Base-by-base conservation (phyloP, 768 basidiomycete species). In the Suillus subaureus region DNA sequence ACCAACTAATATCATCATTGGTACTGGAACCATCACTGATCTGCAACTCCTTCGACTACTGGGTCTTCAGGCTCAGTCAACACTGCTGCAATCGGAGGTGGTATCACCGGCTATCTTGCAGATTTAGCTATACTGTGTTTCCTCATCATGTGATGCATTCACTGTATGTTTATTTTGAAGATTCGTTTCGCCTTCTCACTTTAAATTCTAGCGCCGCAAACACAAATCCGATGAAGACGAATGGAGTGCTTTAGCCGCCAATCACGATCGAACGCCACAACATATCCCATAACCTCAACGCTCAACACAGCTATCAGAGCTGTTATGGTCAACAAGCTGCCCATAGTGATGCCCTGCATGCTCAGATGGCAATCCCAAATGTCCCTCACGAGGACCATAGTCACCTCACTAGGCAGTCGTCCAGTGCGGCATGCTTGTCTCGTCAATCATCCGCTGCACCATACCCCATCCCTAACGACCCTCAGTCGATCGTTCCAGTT, bases 201-300 rank as follows among this genome's bases (percentile, higher is more conserved):
- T 39, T 37, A 33, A 63, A 40, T 39, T 37, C 33, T 65, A 86
- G 81, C 82, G 82, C 61, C 83, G 82, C 47, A 78, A 77, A 37
- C 77, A 80, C 58, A 78, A 79, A 68, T 45, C 42, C 26, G 79
- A 74, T 43, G 4, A 42, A 0, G 78, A 79, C 0, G 81, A 82
- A 31, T 91, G 90, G 74, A 82, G 86, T 67, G 75, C 87, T 1
- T 73, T 77, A 52, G 83, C 86, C 88, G 21, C 89, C 89, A 23
- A 80, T 82, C 35, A 89, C 89, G 89, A 81, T 86, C 58, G 84
- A 90, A 70, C 79, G 80, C 54, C 83, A 82, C 67, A 79, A 76
- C 28, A 65, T 69, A 31, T 75, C 75, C 60, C 71, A 71, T 62
- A 73, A 75, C 37, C 68, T 75, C 57, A 71, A 67, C 5, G 45